Evolutionary conservation across 345 rosid genomes (phyloP), one percentile per base, ranked within the genome.

Genomic region (Punica granatum): DNA sequence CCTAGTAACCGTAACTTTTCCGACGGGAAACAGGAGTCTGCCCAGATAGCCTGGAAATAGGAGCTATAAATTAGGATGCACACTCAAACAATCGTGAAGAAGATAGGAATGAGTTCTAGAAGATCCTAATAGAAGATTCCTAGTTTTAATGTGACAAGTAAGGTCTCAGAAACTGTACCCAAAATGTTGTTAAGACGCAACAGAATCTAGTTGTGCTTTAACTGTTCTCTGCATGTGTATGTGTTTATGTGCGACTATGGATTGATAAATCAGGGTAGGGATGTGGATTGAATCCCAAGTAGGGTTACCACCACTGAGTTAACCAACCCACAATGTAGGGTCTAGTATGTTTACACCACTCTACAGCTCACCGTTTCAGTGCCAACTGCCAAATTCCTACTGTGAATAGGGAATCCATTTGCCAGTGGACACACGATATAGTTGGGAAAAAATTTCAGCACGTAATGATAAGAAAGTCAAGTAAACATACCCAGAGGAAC

Each of bases 1-100:
- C 74, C 86, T 92, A 94, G 85, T 86, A 88, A 79, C 86, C 90
- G 71, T 94, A 83, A 81, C 69, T 94, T 81, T 86, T 92, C 83
- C 94, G 93, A 69, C 90, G 87, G 59, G 96, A 80, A 76, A 77
- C 85, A 70, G 96, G 79, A 74, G 76, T 67, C 73, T 94, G 90
- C 75, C 92, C 78, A 70, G 99, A 85, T 82, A 88, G 86, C 96
- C 97, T 94, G 92, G 74, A 73, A 76, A 85, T 71, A 75, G 76
- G 77, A 86, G 81, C 71, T 72, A 65, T 64, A 66, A 37, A 73
- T 79, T 62, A 87, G 75, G 56, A 72, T 44, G 69, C 43, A 34
- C 34, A 53, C 37, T 12, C 34, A 39, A 49, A 54, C 51, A 64
- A 51, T 12, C 25, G 30, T 19, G 14, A 56, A 56, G 30, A 30